Percentiles rank a stretch among this genome's conserved stretches.
phyloP scores from a whole-genome alignment of 2,329 filamentous ascomycete genomes.

The Xylariales sp. region DNA sequence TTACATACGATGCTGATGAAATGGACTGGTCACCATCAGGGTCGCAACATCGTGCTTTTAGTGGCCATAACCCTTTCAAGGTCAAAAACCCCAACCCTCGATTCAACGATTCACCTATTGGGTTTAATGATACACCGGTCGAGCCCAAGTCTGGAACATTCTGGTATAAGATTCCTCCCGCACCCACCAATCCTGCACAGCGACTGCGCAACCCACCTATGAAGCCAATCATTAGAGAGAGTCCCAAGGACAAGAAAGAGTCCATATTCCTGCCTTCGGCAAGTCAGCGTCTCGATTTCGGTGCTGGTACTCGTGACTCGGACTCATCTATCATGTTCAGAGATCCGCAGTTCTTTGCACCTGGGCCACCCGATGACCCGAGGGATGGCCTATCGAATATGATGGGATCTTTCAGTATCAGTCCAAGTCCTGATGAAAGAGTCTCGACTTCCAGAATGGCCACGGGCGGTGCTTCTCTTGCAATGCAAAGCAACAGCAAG shows the following conservation, averaged over 20 bases:
- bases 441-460: slow-evolving; percentile 6
- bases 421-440: slow-evolving; percentile 21
- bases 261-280: slow-evolving; percentile 41
- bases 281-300: slow-evolving; percentile 18
- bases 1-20: slow-evolving; percentile 42
- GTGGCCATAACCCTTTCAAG: slow-evolving; percentile 34
- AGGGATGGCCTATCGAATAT: slow-evolving; percentile 25
- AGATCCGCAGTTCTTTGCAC: slow-evolving; percentile 24
- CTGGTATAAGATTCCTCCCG: slow-evolving; percentile 65
- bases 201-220: slow-evolving; percentile 58
- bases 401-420: slow-evolving; percentile 27
- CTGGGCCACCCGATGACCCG: slow-evolving; percentile 23
- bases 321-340: slow-evolving; percentile 17
- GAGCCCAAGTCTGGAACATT: slow-evolving; percentile 51
- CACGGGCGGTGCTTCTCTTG: not conserved
- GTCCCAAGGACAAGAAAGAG: slow-evolving; percentile 37
- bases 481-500: slow-evolving; percentile 13
- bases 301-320: slow-evolving; percentile 9
- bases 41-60: slow-evolving; percentile 53
- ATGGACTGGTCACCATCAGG: slow-evolving; percentile 73
- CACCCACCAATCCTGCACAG: slow-evolving; percentile 63
- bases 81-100: slow-evolving; percentile 35
- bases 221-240: slow-evolving; percentile 45
- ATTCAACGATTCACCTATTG: slow-evolving; percentile 42
- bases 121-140: slow-evolving; percentile 34